Evolutionary conservation across 169 alveolate genomes (phyloP), one percentile per base, ranked within the genome.

Genomic region (Cystoisospora suis): DNA sequence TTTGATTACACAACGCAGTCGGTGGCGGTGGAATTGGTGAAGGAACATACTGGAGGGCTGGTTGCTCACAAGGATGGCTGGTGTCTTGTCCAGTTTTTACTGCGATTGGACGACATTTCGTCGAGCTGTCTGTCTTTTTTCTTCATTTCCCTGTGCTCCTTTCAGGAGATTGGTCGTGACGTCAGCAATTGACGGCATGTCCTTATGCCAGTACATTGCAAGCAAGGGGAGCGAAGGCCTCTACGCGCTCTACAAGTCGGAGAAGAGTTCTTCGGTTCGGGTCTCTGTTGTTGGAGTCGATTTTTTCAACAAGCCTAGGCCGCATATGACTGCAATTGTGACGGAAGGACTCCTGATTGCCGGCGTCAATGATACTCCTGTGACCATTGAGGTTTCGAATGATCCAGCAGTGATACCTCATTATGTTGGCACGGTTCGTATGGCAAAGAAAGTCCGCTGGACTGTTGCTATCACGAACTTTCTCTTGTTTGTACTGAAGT

Each of bases 121-220:
- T n/a, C n/a, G n/a, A n/a, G n/a, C n/a, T n/a, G n/a, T n/a, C n/a
- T n/a, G n/a, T n/a, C n/a, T n/a, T n/a, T n/a, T n/a, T n/a, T n/a
- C n/a, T n/a, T n/a, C n/a, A n/a, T n/a, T n/a, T n/a, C n/a, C n/a
- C n/a, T n/a, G n/a, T n/a, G n/a, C n/a, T n/a, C n/a, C n/a, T n/a
- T 1, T 46, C 91, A 86, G 91, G 91, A 17, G 46, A 34, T 36
- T 86, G 36, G 75, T 44, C 23, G 86, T 70, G 79, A 81, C 75
- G n/a, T 70, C 86, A 70, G 36, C 20, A 23, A 44, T 86, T 34
- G 23, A 44, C 32, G 42, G 77, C 0, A 72, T 44, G 75, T 32
- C 91, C 7, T 75, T 86, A 4, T 86, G 91, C 61, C 61, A 86
- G 91, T 46, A 65, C 7, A 56, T 86, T 29, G 72, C 75, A 32